Evolutionary conservation across 2,329 filamentous ascomycete genomes (phyloP).

Genomic region (Ophiostoma populinum): DNA sequence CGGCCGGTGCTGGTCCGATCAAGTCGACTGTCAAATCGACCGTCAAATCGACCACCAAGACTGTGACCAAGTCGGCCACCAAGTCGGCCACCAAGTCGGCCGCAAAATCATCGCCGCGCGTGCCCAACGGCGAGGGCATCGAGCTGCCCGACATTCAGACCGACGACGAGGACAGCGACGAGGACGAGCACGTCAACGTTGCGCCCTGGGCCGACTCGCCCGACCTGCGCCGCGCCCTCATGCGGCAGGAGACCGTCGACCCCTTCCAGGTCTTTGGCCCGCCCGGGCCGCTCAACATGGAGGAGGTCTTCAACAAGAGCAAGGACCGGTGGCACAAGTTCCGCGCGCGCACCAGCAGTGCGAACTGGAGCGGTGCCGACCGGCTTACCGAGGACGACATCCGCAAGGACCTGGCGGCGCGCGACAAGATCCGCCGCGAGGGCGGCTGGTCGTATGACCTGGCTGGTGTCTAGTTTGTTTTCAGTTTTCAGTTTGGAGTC

Average conservation of each 20-base stretch:
- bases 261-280: conserved; percentile 77
- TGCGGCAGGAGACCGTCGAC: conserved; percentile 71
- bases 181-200: conserved; percentile 28
- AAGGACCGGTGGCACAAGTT: conserved; percentile 78
- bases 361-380: conserved; percentile 80
- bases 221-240: conserved; percentile 56
- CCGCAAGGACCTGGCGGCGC: conserved; percentile 57
- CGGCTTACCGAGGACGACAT: conserved; percentile 77
- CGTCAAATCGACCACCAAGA: conserved; percentile 25
- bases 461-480: conserved; percentile 24
- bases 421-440: conserved; percentile 63
- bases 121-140: conserved; percentile 78
- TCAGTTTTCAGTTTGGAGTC: not conserved
- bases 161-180: conserved; percentile 61
- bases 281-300: conserved; percentile 77
- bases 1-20: conserved; percentile 21
- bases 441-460: conserved; percentile 69
- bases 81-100: conserved; percentile 42
- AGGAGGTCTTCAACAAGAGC: conserved; percentile 86
- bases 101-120: conserved; percentile 59
- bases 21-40: not conserved
- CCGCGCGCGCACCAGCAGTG: conserved; percentile 78
- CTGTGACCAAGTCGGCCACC: conserved; percentile 36
- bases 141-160: conserved; percentile 90
- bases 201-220: conserved; percentile 83